Base-by-base conservation (phyloP, 1,284 basidiomycete species). In the Leccinum glutinopallens region DNA sequence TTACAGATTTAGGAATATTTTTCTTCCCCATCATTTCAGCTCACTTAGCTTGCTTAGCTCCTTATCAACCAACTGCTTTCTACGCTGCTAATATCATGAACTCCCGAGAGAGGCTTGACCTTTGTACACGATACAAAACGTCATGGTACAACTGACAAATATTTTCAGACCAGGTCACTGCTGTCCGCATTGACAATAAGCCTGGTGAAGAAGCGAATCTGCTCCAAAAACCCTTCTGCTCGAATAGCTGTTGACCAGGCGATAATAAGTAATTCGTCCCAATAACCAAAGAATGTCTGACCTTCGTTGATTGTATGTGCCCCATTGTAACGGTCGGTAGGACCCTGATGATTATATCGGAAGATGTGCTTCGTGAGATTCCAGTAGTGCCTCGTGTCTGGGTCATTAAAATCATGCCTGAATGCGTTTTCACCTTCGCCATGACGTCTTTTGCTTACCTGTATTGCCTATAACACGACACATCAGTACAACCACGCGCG, bases 221-320 rank as follows among this genome's bases (percentile, higher is more conserved):
- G 68, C 59, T 80, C 79, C 62, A 80, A 66, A 58, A 79, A 72
- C 1, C 70, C 72, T 57, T 77, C 76, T 33, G 70, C 76, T 19
- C 68, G 69, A 3, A 79, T 69, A 53, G 76, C 76, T 79, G 22
- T 19, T 25, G 32, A 49, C 32, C 49, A 25, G 13, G 13, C 49
- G 19, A 51, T 25, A 7, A 25, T 51, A 51, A 51, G 22, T 15
- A 51, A 51, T 25, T 51, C 49, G 22, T 51, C 13, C 49, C 49
- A 51, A 8, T 8, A 15, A 51, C 49, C n/a, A n/a, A n/a, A n/a
- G n/a, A 25, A 4, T 15, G 12, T 60, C 65, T 63, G 49, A 74
- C 79, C 78, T 74, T 85, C 84, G 61, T 85, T 80, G 35, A 83
- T 76, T 3, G 88, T 88, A 70, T 89, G 88, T 29, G 81, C 74